Evolutionary conservation across 345 rosid genomes (phyloP).

Genomic region (Corymbia maculata): DNA sequence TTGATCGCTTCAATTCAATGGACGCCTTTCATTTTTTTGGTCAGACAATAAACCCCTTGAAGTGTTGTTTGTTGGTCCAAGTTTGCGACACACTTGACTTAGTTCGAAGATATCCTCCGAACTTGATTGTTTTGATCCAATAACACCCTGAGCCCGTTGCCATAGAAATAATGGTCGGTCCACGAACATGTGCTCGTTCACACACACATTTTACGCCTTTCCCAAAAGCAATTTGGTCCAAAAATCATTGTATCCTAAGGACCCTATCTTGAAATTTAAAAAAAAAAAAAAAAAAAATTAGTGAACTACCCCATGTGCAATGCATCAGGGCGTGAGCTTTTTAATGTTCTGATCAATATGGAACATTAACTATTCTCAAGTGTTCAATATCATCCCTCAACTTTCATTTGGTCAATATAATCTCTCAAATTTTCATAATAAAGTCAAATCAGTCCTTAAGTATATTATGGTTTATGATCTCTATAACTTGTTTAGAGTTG

Average conservation of each 20-base stretch:
- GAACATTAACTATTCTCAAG: background rate
- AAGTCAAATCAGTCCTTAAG: background rate
- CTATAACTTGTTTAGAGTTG: background rate
- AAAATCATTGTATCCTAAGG: background rate
- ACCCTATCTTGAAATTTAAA: background rate
- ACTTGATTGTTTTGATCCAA: background rate
- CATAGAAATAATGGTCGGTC: background rate
- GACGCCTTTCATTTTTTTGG: too few relatives aligned
- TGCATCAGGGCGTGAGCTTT: too few relatives aligned
- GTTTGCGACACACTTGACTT: background rate
- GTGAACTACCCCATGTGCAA: fast-evolving
- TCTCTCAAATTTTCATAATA: background rate
- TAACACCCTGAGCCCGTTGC: background rate
- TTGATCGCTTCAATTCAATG: too few relatives aligned
- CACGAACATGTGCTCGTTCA: background rate
- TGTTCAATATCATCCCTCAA: background rate
- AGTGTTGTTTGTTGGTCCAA: background rate
- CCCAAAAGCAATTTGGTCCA: background rate
- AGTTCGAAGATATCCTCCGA: too few relatives aligned
- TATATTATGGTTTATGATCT: background rate
- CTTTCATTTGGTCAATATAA: background rate
- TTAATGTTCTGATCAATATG: background rate
- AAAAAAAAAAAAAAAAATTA: too few relatives aligned
- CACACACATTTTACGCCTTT: background rate
- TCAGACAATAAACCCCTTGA: background rate